Evolutionary conservation across 2,329 filamentous ascomycete species (phyloP), one percentile per base, ranked within the genome.

Genomic region (Fulvia fulva): DNA sequence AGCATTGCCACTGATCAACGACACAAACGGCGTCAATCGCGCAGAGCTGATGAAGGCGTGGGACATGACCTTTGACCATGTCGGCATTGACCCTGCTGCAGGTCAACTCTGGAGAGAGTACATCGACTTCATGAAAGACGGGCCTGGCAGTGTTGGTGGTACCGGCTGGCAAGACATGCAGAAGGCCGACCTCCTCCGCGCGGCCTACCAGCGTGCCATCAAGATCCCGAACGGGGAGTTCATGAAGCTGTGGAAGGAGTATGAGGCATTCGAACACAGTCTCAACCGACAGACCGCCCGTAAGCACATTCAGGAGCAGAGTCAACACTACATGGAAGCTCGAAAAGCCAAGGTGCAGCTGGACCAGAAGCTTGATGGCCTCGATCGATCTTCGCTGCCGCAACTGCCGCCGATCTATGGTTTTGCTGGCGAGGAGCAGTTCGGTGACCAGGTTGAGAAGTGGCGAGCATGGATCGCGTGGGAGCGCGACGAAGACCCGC

Each of bases 401-500:
- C 83, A 85, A 9, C 78, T 99, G 1, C 91, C 93, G 1, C 93
- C 94, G 6, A 86, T 88, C 5, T 85, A 86, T 46, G 93, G 92
- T 0, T 97, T 91, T 68, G 89, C 94, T 54, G 94, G 94, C 1
- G 86, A 96, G 60, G 82, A 87, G 23, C 91, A 96, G 63, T 99
- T 90, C 70, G 79, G 84, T 64, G 83, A 88, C 51, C 95, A 99
- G 74, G 87, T 96, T 47, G 85, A 89, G 50, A 80, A 94, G 26
- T 99, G 94, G 94, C 91, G 91, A 72, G 87, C 84, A 64, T 99
- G 95, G 94, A 88, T 99, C 64, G 80, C 87, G 4, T 99, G 92
- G 91, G 94, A 99, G 75, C 96, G 93, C 74, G 59, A 66, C 45
- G 87, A 89, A 19, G 94, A 99, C 70, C 91, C 91, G 1, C 79